Conservation (phyloP, 495 filamentous ascomycete species). For the Podospora conica region DNA sequence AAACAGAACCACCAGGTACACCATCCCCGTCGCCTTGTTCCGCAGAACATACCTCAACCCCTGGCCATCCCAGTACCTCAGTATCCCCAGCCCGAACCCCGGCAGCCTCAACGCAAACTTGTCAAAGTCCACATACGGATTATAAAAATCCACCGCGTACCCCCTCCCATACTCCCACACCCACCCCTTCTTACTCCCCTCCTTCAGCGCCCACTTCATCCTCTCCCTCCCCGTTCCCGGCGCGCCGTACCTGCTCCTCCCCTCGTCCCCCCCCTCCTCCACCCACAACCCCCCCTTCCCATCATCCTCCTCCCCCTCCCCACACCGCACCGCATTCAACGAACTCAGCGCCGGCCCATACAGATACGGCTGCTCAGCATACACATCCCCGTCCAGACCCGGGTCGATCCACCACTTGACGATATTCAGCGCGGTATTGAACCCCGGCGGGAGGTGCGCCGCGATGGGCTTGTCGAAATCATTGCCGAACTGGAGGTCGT, state of each 20-base stretch:
- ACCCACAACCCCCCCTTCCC: conserved; percentile 47
- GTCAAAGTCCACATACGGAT: conserved; percentile 80
- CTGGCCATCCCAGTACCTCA: conserved; percentile 79
- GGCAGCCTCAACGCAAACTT: conserved; percentile 76
- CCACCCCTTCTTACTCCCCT: conserved; percentile 44
- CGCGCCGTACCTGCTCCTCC: conserved; percentile 45
- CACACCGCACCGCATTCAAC: conserved; percentile 66
- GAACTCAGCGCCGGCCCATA: conserved; percentile 70
- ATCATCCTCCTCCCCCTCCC: conserved; percentile 41
- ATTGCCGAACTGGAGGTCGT: conserved; percentile 82
- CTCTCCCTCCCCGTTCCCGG: conserved; percentile 50
- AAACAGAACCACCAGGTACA: conserved; percentile 76
- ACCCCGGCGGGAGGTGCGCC: conserved; percentile 79
- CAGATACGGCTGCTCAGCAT: conserved; percentile 77
- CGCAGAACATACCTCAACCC: conserved; percentile 47
- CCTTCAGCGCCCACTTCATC: conserved; percentile 57
- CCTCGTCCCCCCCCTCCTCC: conserved; percentile 64
- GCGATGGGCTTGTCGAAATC: conserved; percentile 86
- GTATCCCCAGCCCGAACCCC: conserved; percentile 67
- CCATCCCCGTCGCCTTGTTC: conserved; percentile 59
- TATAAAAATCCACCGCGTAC: conserved; percentile 82
- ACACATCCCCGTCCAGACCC: conserved; percentile 77
- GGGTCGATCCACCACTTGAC: conserved; percentile 86
- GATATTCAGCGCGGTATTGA: conserved; percentile 70
- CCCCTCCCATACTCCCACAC: conserved; percentile 44